Conservation (phyloP, 2,329 filamentous ascomycete genomes). For the Cytospora piceae region DNA sequence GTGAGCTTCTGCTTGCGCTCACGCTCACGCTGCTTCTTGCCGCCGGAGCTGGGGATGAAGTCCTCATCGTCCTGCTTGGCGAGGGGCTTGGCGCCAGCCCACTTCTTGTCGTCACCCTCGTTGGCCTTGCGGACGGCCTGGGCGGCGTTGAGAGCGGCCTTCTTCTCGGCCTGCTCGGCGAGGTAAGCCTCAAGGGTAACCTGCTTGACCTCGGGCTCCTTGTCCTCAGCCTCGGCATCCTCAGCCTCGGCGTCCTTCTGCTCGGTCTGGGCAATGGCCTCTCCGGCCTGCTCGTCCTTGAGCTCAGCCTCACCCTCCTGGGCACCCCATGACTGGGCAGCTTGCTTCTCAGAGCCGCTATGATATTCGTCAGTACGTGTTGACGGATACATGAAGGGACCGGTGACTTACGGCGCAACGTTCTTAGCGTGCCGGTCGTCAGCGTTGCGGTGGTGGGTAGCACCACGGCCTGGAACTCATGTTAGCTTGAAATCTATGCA, state of each 20-base stretch:
- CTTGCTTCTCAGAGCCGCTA: slow-evolving; percentile 81
- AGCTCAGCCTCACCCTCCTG: slow-evolving; percentile 80
- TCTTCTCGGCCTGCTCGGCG: slow-evolving; percentile 73
- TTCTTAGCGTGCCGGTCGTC: slow-evolving; percentile 61
- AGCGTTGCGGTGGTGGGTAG: slow-evolving; percentile 54
- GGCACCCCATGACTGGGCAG: slow-evolving; percentile 87
- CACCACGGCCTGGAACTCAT: slow-evolving; percentile 52
- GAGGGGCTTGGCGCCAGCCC: slow-evolving; percentile 79
- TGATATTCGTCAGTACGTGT: not conserved
- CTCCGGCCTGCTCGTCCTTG: slow-evolving; percentile 89
- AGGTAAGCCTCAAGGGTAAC: slow-evolving; percentile 91
- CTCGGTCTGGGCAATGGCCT: slow-evolving; percentile 84
- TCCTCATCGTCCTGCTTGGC: slow-evolving; percentile 70
- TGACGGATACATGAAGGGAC: not conserved
- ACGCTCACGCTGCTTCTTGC: slow-evolving; percentile 84
- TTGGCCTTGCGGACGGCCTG: slow-evolving; percentile 86
- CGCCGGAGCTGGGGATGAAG: slow-evolving; percentile 74
- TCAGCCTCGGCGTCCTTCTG: slow-evolving; percentile 68
- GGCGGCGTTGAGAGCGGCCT: slow-evolving; percentile 66
- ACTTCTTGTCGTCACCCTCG: slow-evolving; percentile 93
- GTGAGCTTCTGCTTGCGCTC: slow-evolving; percentile 91
- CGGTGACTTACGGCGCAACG: slow-evolving; percentile 49
- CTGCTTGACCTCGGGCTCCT: slow-evolving; percentile 80
- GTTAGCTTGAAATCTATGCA: slow-evolving; percentile 19
- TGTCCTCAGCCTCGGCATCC: slow-evolving; percentile 45